A percentile compares a stretch with the other conserved stretches of the same genome.
Evolutionary conservation across 192 early-diverging fungal species (phyloP).

Genomic region (Gonapodya prolifera): DNA sequence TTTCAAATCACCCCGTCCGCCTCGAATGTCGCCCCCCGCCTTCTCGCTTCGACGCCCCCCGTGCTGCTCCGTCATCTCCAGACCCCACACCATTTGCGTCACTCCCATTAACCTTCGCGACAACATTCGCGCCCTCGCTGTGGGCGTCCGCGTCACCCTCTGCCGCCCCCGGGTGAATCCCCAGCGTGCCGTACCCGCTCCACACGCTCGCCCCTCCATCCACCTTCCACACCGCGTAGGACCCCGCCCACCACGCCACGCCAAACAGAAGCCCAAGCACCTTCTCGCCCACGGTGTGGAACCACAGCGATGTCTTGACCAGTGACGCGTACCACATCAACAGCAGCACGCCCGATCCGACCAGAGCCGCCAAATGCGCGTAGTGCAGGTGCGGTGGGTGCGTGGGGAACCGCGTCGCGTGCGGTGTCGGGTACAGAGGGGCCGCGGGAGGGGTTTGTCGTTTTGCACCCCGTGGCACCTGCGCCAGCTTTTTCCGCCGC

Average conservation of each 20-base stretch:
- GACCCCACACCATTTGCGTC: no score
- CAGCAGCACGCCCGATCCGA: conserved; percentile 24
- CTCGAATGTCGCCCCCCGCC: no score
- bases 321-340: conserved; percentile 67
- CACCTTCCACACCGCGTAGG: conserved; percentile 16
- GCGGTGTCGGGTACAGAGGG: conserved; percentile 3
- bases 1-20: no score
- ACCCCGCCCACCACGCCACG: conserved; percentile 49
- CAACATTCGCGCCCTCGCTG: no score
- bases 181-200: background rate
- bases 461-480: background rate
- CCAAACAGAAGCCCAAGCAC: conserved; percentile 55
- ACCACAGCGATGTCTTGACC: conserved; percentile 62
- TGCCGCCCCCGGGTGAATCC: background rate
- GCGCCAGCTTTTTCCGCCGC: background rate
- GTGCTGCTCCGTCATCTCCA: no score
- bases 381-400: background rate
- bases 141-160: no score
- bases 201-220: background rate
- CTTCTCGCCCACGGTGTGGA: conserved; percentile 59
- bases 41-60: no score
- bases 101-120: no score
- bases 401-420: conserved; percentile 15
- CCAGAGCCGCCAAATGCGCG: conserved; percentile 6
- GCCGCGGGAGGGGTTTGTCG: conserved; percentile 9